These are phyloP conservation scores for Ceratobasidium papillatum DNA, from an alignment of 1,284 basidiomycete genomes.

Conservation along the genomic window DNA sequence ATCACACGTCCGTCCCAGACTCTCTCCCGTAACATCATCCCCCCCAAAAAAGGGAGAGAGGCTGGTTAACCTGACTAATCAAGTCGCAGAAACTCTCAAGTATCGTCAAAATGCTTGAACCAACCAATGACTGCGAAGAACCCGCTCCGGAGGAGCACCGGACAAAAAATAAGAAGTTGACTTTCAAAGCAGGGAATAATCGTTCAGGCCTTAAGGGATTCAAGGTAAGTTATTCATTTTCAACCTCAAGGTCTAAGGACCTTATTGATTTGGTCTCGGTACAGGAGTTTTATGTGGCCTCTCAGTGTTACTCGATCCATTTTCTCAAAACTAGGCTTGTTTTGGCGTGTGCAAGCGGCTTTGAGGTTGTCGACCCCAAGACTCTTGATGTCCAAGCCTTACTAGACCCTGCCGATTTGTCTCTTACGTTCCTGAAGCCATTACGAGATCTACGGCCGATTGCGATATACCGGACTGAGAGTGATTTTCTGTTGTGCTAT, in stretches of 20 bases:
- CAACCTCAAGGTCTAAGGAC: too few relatives aligned
- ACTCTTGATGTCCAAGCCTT: conserved; percentile 96
- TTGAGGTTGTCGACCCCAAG: conserved; percentile 98
- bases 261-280: conserved; percentile 17
- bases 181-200: conserved; percentile 90
- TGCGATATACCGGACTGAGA: conserved; percentile 96
- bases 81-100: conserved; percentile 90
- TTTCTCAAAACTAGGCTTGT: conserved; percentile 98
- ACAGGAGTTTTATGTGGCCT: conserved; percentile 98
- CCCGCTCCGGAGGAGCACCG: conserved; percentile 78
- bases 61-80: too few relatives aligned
- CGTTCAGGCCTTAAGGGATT: conserved; percentile 73
- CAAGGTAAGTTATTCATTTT: too few relatives aligned
- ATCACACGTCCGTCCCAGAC: too few relatives aligned
- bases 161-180: conserved; percentile 91
- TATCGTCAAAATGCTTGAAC: conserved; percentile 97
- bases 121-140: conserved; percentile 80
- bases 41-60: too few relatives aligned
- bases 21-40: too few relatives aligned
- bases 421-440: conserved; percentile 93
- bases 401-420: conserved; percentile 91
- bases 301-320: conserved; percentile 95
- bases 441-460: conserved; percentile 90
- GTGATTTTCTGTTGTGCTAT: conserved; percentile 97
- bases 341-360: conserved; percentile 96